Percentiles rank a stretch among this genome's conserved stretches.
Conservation (phyloP, 164 flowering plant species). For the Buxus sempervirens region DNA sequence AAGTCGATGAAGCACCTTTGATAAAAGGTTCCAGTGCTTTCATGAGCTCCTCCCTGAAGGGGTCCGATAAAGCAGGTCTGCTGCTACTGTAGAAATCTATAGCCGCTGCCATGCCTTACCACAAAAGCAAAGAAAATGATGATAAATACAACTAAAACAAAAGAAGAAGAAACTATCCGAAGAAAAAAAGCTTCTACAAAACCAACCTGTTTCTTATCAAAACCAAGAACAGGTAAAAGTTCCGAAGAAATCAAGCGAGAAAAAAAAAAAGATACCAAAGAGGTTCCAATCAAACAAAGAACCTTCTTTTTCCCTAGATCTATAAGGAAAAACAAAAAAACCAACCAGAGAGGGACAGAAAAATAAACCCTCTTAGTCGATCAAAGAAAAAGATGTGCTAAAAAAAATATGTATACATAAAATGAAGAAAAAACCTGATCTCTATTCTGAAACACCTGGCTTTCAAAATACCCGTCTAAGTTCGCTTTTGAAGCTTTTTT, state of each 20-base stretch:
- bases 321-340: not conserved
- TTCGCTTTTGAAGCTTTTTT: conserved; percentile 28
- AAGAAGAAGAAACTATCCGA: not conserved
- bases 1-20: conserved; percentile 37
- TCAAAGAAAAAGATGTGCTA: conserved; percentile 10
- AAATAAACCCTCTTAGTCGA: conserved; percentile 55
- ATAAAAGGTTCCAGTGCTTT: conserved; percentile 61
- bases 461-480: conserved; percentile 27
- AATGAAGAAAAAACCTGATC: conserved; percentile 38
- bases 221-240: conserved; percentile 21
- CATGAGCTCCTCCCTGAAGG: conserved; percentile 45
- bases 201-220: conserved; percentile 19
- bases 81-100: conserved; percentile 31
- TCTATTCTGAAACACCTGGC: conserved; percentile 66
- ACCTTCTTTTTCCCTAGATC: not conserved
- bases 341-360: conserved; percentile 47
- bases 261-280: not conserved
- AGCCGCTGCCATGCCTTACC: conserved; percentile 45
- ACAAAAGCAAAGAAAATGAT: not conserved
- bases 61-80: conserved; percentile 28
- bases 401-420: not conserved
- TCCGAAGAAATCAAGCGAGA: not conserved
- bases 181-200: conserved; percentile 4
- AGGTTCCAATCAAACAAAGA: conserved; percentile 19
- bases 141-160: not conserved